Percentiles rank a stretch among this genome's conserved stretches.
Evolutionary conservation across 306 rosid species (phyloP).

Genomic region (Vigna radiata): DNA sequence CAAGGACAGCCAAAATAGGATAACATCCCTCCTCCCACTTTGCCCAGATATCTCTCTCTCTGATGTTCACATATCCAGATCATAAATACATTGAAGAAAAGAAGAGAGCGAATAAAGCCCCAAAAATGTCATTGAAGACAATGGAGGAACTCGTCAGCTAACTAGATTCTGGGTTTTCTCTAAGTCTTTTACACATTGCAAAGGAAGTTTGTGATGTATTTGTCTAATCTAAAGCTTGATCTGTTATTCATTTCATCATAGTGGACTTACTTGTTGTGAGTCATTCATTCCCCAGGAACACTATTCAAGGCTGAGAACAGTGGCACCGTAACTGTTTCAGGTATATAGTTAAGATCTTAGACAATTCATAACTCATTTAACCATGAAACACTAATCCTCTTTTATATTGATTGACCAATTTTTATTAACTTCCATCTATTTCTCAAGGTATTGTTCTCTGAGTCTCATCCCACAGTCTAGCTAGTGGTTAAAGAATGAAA

Average conservation of each 20-base stretch:
- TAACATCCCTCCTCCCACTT: too few species aligned
- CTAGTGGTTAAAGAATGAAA: too few species aligned
- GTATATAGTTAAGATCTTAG: slow-evolving; percentile 16
- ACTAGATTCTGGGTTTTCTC: slow-evolving; percentile 15
- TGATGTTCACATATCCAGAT: too few species aligned
- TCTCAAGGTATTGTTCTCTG: slow-evolving; percentile 16
- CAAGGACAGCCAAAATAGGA: too few species aligned
- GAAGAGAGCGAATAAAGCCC: too few species aligned
- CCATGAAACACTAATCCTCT: slow-evolving; percentile 15
- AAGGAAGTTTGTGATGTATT: background rate
- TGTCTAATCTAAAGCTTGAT: background rate
- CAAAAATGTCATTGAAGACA: background rate
- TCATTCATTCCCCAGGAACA: slow-evolving; percentile 33
- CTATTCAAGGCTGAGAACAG: slow-evolving; percentile 18
- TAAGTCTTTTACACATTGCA: slow-evolving; percentile 2
- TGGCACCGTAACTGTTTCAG: slow-evolving; percentile 6
- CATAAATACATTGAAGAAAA: slow-evolving; percentile 13
- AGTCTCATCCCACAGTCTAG: slow-evolving; percentile 15
- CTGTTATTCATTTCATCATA: slow-evolving; percentile 1
- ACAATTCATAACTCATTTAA: slow-evolving; percentile 21
- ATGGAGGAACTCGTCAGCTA: background rate
- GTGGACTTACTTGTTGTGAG: slow-evolving; percentile 1
- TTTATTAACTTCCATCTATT: slow-evolving; percentile 30
- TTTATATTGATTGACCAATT: slow-evolving; percentile 15
- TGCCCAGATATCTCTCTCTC: too few species aligned